phyloP scores from a whole-genome alignment of 1,139 yeast species.

The Scheffersomyces parashehatae region DNA sequence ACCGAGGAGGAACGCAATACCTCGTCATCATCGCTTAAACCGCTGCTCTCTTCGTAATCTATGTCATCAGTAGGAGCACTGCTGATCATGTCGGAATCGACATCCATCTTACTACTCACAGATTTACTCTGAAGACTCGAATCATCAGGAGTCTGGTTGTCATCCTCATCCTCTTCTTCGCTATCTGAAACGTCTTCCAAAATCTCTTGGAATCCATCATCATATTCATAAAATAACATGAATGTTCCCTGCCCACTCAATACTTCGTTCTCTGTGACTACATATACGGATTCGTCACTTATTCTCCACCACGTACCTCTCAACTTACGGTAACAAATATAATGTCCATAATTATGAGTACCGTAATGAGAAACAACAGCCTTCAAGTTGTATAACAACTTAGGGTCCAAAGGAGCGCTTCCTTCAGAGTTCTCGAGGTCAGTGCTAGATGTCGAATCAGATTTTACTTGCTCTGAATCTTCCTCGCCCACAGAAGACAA shows the following conservation, averaged over 20 bases:
- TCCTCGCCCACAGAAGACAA: constrained; percentile 1
- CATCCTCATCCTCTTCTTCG: constrained; percentile 34
- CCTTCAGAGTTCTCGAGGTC: not conserved
- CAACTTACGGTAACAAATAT: constrained; percentile 77
- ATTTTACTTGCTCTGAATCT: constrained; percentile 4
- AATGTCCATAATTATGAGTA: constrained; percentile 93
- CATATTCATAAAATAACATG: constrained; percentile 81
- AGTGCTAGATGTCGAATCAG: constrained; percentile 6
- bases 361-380: constrained; percentile 92
- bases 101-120: not conserved
- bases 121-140: not conserved
- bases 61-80: constrained; percentile 10
- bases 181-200: constrained; percentile 34
- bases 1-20: not conserved
- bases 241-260: constrained; percentile 82
- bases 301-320: constrained; percentile 95
- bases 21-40: constrained; percentile 3
- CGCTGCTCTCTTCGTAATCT: constrained; percentile 9
- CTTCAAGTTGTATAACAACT: constrained; percentile 64
- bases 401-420: constrained; percentile 21
- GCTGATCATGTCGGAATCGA: not conserved
- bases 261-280: constrained; percentile 79
- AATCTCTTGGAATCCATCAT: constrained; percentile 38
- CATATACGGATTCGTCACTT: constrained; percentile 83
- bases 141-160: constrained; percentile 9